These are phyloP conservation scores for Penicillium brasilianum DNA, from an alignment of 2,329 filamentous ascomycete species.

Conservation along the genomic window DNA sequence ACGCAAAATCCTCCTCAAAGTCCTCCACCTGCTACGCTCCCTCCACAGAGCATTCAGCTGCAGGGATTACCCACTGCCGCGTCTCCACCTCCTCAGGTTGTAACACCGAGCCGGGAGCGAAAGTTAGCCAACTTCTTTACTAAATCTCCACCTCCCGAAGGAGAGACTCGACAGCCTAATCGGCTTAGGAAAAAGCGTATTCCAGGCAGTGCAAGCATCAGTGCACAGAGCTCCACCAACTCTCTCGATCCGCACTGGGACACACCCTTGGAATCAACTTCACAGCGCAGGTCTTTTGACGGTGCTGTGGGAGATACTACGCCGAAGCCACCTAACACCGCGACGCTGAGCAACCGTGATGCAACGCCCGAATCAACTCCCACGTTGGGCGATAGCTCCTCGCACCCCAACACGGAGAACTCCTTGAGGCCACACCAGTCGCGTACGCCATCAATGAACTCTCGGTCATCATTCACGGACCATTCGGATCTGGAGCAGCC, in stretches of 20 bases:
- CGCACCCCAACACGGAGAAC: constrained; percentile 52
- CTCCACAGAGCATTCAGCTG: constrained; percentile 40
- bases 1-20: constrained; percentile 1
- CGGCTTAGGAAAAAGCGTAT: constrained; percentile 88
- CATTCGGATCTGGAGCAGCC: constrained; percentile 77
- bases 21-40: constrained; percentile 48
- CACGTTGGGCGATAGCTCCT: constrained; percentile 46
- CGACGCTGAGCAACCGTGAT: constrained; percentile 37
- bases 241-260: constrained; percentile 64
- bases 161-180: constrained; percentile 74
- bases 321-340: constrained; percentile 40
- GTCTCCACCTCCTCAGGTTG: constrained; percentile 46
- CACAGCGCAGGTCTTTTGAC: constrained; percentile 29
- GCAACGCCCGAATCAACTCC: constrained; percentile 29
- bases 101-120: constrained; percentile 68
- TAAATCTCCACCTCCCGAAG: constrained; percentile 67
- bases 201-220: constrained; percentile 77
- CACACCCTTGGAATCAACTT: constrained; percentile 33
- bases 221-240: constrained; percentile 86
- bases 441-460: constrained; percentile 76
- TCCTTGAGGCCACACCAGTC: constrained; percentile 71
- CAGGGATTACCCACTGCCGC: constrained; percentile 38
- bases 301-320: constrained; percentile 38
- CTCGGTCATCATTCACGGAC: constrained; percentile 73
- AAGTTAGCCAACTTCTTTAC: constrained; percentile 71